Evolutionary conservation across 495 filamentous ascomycete species (phyloP), one percentile per base, ranked within the genome.

Genomic region (Penicillium canescens): DNA sequence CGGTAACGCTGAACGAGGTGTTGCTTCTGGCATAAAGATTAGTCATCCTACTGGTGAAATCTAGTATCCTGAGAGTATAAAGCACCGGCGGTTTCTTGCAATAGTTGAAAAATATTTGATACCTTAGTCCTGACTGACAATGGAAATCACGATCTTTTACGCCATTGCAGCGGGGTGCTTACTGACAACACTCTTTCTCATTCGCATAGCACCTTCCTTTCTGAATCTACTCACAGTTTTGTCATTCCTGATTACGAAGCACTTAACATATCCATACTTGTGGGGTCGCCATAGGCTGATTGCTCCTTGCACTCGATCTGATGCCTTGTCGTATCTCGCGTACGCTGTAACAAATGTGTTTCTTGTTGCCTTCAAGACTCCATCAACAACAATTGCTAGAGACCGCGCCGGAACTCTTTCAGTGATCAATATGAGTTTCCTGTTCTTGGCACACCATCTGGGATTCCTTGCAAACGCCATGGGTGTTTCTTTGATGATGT

Each of bases 191-290:
- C 42, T 57, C 24, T 52, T 57, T 42, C 35, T 57, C n/a, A 51
- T 48, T 21, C 26, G 37, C 8, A 52, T 52, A 11, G 23, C 37
- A 10, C 50, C 48, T 20, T 43, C 37, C 28, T 40, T 57, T 23
- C 16, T 43, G 14, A 48, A 40, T 18, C 6, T 52, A 18, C 10
- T 48, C 31, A 14, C 23, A 42, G 7, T 48, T 33, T 28, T 57
- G 23, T 52, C 31, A 43, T 42, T 52, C 26, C 14, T 43, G 10
- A 42, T 48, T 20, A 42, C 18, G 9, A 52, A 47, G 20, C 33
- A 57, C 39, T 31, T 57, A 13, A 52, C 43, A 37, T 52, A 52
- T 38, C 55, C 55, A 10, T 48, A 48, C 24, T 31, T 57, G 35
- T 47, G 42, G 48, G 26, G 39, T 57, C 48, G 48, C 14, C 37